Evolutionary conservation across 2,329 filamentous ascomycete species (phyloP).

Genomic region (Hymenoscyphus salicellus): DNA sequence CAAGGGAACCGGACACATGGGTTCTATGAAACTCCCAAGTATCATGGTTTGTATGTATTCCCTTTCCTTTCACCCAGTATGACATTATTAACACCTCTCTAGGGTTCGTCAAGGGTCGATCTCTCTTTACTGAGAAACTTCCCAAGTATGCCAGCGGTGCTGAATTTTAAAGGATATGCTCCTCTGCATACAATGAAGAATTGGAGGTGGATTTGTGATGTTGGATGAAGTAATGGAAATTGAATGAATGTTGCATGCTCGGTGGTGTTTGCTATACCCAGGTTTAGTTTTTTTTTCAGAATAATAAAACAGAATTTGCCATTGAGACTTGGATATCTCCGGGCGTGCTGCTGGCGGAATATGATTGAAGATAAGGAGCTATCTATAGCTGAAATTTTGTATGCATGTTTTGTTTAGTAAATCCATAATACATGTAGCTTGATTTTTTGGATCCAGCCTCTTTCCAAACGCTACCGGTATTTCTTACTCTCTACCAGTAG

Average conservation of each 20-base stretch:
- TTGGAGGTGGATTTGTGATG: background rate
- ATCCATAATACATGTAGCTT: too few species aligned
- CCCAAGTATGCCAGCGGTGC: conserved; percentile 10
- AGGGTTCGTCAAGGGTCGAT: conserved; percentile 10
- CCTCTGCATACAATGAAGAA: too few species aligned
- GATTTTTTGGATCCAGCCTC: too few species aligned
- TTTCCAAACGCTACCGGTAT: too few species aligned
- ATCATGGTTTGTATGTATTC: conserved; percentile 26
- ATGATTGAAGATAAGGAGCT: too few species aligned
- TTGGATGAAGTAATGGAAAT: background rate
- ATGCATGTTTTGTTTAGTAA: too few species aligned
- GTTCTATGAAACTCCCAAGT: conserved; percentile 28
- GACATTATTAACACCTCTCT: background rate
- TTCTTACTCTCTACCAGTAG: too few species aligned
- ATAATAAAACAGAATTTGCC: background rate
- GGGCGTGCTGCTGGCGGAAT: too few species aligned
- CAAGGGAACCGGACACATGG: conserved; percentile 27
- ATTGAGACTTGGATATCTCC: background rate
- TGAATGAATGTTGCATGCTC: background rate
- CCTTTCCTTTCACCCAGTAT: background rate
- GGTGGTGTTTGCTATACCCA: background rate
- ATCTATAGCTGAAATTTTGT: too few species aligned
- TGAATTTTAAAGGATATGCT: background rate
- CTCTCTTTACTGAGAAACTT: conserved; percentile 12
- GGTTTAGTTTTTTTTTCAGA: background rate